A percentile compares a stretch with the other conserved stretches of the same genome.
Conservation (phyloP, 2,329 filamentous ascomycete species). For the Xylaria sp. region DNA sequence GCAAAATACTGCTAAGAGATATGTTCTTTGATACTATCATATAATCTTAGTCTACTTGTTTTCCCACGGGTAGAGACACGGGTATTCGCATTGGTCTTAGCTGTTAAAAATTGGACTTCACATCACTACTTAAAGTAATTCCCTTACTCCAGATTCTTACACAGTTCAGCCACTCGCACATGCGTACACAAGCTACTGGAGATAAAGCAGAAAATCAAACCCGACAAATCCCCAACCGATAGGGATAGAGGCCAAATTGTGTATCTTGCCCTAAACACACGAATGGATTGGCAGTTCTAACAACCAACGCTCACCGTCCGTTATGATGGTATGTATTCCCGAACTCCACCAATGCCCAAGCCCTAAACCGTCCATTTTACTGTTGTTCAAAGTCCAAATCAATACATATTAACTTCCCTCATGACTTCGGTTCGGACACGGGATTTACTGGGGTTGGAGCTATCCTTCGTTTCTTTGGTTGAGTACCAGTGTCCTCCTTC, state of each 20-base stretch:
- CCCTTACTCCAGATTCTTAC: constrained; percentile 24
- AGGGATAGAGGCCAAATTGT: constrained; percentile 6
- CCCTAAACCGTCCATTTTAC: constrained; percentile 8
- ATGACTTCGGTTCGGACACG: constrained; percentile 31
- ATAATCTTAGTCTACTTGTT: neutral
- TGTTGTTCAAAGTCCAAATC: constrained; percentile 10
- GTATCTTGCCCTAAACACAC: constrained; percentile 24
- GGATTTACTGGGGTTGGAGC: constrained; percentile 70
- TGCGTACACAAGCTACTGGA: constrained; percentile 5
- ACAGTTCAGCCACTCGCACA: constrained; percentile 1
- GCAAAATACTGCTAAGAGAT: neutral
- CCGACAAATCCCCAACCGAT: neutral
- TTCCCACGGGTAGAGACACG: too few relatives aligned
- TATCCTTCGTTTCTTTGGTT: constrained; percentile 75
- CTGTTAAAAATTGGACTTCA: neutral
- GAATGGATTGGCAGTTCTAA: constrained; percentile 1
- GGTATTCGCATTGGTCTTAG: neutral
- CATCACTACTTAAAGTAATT: constrained; percentile 14
- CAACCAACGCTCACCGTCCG: neutral
- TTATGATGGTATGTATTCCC: constrained; percentile 13
- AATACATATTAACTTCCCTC: neutral
- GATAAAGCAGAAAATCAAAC: neutral
- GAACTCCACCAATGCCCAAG: constrained; percentile 35
- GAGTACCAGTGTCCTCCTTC: constrained; percentile 58
- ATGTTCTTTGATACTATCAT: neutral